A percentile compares a stretch with the other conserved stretches of the same genome.
Conservation (phyloP, 345 rosid species). For the Rhodomyrtus tomentosa region DNA sequence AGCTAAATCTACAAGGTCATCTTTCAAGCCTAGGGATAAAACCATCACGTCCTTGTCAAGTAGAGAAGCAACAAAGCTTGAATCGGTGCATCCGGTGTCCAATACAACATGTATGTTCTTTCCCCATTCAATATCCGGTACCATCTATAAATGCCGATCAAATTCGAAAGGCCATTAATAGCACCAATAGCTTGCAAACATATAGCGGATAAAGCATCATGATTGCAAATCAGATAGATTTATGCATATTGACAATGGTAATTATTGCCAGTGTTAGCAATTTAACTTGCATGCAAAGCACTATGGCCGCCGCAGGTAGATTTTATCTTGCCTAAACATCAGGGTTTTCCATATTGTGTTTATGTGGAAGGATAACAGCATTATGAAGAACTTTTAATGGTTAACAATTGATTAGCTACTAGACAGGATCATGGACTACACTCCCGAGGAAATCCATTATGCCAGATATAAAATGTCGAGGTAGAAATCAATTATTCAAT, state of each 20-base stretch:
- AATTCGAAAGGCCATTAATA: conserved; percentile 10
- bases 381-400: not conserved
- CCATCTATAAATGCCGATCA: conserved; percentile 64
- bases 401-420: not conserved
- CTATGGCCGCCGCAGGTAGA: not conserved
- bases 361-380: not conserved
- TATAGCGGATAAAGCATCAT: not conserved
- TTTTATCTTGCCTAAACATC: not conserved
- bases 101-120: conserved; percentile 82
- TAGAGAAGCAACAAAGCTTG: conserved; percentile 66
- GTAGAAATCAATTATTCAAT: not conserved
- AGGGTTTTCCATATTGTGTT: not conserved
- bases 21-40: conserved; percentile 72
- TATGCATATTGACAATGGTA: not conserved
- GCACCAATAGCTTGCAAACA: not conserved
- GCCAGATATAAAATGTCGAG: not conserved
- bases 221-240: not conserved
- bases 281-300: not conserved
- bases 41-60: conserved; percentile 75
- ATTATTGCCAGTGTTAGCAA: not conserved
- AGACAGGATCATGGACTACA: not conserved
- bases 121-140: conserved; percentile 99
- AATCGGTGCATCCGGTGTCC: conserved; percentile 70
- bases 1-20: conserved; percentile 85
- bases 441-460: not conserved